Evolutionary conservation across 768 basidiomycete species (phyloP).

Genomic region (Gautieria morchelliformis): DNA sequence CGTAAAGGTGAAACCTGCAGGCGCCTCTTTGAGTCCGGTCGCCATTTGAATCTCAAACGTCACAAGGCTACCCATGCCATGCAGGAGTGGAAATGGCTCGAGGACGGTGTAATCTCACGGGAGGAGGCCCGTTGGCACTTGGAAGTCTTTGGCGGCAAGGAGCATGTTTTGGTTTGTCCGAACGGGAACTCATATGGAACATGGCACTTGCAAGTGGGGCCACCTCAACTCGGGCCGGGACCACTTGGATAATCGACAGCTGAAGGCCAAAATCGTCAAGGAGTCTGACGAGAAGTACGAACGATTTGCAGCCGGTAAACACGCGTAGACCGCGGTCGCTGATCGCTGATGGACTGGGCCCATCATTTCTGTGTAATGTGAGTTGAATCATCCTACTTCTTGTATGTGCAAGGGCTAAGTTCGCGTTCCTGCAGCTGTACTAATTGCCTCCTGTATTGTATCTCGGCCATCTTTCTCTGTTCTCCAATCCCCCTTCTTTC

Average conservation of each 20-base stretch:
- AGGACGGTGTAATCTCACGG: background rate
- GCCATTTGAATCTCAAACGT: background rate
- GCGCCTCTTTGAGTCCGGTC: background rate
- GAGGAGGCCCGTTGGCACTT: conserved; percentile 1
- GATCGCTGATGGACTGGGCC: background rate
- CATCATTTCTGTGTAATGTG: background rate
- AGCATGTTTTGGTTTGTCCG: background rate
- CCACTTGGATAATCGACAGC: background rate
- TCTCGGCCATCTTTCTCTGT: background rate
- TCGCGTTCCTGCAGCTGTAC: background rate
- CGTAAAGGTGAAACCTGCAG: background rate
- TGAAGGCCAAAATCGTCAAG: background rate
- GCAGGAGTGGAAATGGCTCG: conserved; percentile 4
- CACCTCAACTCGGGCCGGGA: background rate
- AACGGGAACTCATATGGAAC: conserved; percentile 7
- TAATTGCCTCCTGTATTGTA: background rate
- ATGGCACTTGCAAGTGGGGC: background rate
- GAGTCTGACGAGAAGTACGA: background rate
- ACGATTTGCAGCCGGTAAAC: background rate
- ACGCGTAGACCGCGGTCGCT: background rate
- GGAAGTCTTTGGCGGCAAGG: background rate
- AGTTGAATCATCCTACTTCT: background rate
- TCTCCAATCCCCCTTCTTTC: background rate
- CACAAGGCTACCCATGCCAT: conserved; percentile 5
- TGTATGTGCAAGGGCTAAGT: background rate